Percentiles rank a stretch among this genome's conserved stretches.
These are phyloP conservation scores for Byssothecium circinans DNA, from an alignment of 2,329 filamentous ascomycete genomes.

Conservation along the genomic window DNA sequence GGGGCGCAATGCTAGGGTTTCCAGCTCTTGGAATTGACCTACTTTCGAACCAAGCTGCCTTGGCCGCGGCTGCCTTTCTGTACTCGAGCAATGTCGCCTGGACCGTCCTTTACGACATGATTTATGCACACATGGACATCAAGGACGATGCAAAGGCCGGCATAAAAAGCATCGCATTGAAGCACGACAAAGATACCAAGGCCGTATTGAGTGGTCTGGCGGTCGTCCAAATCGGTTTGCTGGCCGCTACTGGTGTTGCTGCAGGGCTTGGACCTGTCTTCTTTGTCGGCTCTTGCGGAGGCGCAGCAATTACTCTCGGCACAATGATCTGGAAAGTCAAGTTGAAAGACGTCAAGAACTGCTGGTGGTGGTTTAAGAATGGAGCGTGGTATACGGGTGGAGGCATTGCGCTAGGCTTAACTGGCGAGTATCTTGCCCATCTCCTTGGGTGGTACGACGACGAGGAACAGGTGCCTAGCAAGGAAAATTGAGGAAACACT, in stretches of 20 bases:
- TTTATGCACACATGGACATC: constrained; percentile 91
- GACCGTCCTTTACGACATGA: constrained; percentile 90
- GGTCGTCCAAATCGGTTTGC: constrained; percentile 66
- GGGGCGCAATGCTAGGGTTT: constrained; percentile 87
- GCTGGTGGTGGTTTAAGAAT: constrained; percentile 67
- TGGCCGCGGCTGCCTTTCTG: constrained; percentile 67
- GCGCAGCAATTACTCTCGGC: constrained; percentile 56
- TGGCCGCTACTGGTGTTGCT: constrained; percentile 69
- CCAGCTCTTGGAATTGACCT: constrained; percentile 79
- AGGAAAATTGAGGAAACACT: neutral
- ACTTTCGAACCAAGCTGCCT: constrained; percentile 63
- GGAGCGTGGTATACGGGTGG: constrained; percentile 65
- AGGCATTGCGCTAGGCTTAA: constrained; percentile 58
- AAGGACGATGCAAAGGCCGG: constrained; percentile 82
- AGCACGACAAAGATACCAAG: constrained; percentile 77
- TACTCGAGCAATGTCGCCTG: constrained; percentile 81
- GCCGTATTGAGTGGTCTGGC: constrained; percentile 71
- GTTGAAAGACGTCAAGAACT: constrained; percentile 59
- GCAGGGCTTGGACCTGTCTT: constrained; percentile 62
- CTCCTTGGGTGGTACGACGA: constrained; percentile 28
- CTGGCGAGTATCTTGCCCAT: constrained; percentile 54
- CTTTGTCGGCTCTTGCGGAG: constrained; percentile 60
- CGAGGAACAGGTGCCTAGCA: constrained; percentile 7
- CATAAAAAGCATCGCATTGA: constrained; percentile 84
- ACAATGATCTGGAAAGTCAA: constrained; percentile 63